Evolutionary conservation across 495 filamentous ascomycete species (phyloP).

Genomic region (Podospora pseudocomata): DNA sequence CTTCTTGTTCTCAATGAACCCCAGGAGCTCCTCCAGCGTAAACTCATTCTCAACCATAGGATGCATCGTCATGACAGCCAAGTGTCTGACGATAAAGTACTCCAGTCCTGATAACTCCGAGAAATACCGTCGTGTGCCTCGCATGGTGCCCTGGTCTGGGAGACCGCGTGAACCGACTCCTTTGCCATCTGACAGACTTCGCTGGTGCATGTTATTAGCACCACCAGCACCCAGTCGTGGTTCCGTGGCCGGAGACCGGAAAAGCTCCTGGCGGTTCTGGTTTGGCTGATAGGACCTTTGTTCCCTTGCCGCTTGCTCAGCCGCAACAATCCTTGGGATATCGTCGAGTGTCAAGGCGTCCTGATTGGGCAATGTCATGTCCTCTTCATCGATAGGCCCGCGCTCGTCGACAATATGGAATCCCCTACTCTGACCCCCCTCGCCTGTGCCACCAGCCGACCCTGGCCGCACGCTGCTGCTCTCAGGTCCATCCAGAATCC

Average conservation of each 20-base stretch:
- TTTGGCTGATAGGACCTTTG: slow-evolving; percentile 79
- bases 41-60: slow-evolving; percentile 87
- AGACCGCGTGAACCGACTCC: slow-evolving; percentile 46
- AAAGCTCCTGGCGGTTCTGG: slow-evolving; percentile 70
- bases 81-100: slow-evolving; percentile 94
- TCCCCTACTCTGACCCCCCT: slow-evolving; percentile 50
- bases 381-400: slow-evolving; percentile 66
- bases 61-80: slow-evolving; percentile 93
- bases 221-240: slow-evolving; percentile 49
- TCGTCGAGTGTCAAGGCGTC: slow-evolving; percentile 93
- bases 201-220: slow-evolving; percentile 59
- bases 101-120: slow-evolving; percentile 93
- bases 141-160: slow-evolving; percentile 50
- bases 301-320: slow-evolving; percentile 82
- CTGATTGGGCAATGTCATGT: slow-evolving; percentile 81
- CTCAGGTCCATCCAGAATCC: slow-evolving; percentile 89
- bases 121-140: slow-evolving; percentile 75
- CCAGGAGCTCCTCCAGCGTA: slow-evolving; percentile 88
- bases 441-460: slow-evolving; percentile 66
- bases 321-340: slow-evolving; percentile 94
- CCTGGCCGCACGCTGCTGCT: slow-evolving; percentile 72
- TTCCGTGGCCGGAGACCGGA: slow-evolving; percentile 60
- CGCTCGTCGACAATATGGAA: slow-evolving; percentile 85
- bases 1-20: slow-evolving; percentile 89
- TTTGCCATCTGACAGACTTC: slow-evolving; percentile 66